Evolutionary conservation across 2,329 filamentous ascomycete genomes (phyloP), one percentile per base, ranked within the genome.

Genomic region (Aspergillus novoparasiticus): DNA sequence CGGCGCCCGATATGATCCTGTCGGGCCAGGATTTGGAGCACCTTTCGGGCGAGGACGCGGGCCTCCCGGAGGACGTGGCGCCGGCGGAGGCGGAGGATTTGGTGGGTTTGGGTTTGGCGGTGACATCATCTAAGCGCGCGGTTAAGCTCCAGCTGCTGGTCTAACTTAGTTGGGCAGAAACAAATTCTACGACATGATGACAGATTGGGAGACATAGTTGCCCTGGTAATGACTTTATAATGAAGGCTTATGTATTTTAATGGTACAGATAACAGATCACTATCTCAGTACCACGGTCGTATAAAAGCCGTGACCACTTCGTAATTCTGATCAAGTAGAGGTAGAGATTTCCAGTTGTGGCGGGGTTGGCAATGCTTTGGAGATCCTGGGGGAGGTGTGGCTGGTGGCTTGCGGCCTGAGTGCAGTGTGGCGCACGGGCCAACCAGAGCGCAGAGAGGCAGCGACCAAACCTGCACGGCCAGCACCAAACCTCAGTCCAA

Each of bases 1-100:
- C 2, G 95, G 95, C 1, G 90, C 93, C n/a, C 84, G 95, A 67
- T 98, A 93, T 81, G 95, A 98, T 81, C 94, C 94, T 2, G 79
- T 94, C 26, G 91, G 91, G 0, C 93, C 92, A 0, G 90, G 90
- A 0, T 84, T 78, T 41, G 85, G 77, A 61, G 76, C 80, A 48
- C 78, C 79, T 28, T 79, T 81, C 66, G 84, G 68, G 53, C 66
- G 82, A 53, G 76, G 68, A 34, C 69, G 61, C 56, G 71, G 73
- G 39, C 64, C 61, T 36, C 69, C 69, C 36, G 70, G 66, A 14
- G 64, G 73, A 63, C 53, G 82, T 41, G 82, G 84, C n/a, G 75
- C 75, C 53, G 79, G 80, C 58, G 74, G 79, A 54, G 79, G 80
- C 58, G 74, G 79, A 58, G 78, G 80, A 12, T 73, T 75, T 87